Conservation (phyloP, 2,329 filamentous ascomycete genomes). For the Aureobasidium sp. region DNA sequence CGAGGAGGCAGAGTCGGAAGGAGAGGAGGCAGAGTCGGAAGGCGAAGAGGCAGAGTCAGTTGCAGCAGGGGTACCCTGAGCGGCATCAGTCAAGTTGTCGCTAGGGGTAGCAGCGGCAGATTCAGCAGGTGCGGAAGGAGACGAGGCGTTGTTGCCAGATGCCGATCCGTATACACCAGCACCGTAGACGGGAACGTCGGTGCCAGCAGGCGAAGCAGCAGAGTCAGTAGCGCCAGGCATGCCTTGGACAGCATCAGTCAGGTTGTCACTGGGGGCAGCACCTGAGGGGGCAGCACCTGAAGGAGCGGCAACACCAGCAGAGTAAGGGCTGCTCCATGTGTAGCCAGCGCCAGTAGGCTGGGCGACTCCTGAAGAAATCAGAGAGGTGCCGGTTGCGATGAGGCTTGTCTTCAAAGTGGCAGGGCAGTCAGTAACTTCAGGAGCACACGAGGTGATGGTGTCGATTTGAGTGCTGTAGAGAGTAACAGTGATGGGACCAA, state of each 20-base stretch:
- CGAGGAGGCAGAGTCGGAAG: neutral
- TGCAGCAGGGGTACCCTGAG: neutral
- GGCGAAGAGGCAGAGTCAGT: neutral
- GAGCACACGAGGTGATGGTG: constrained; percentile 13
- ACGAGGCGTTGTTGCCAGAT: neutral
- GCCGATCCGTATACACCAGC: neutral
- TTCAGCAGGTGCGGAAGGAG: constrained; percentile 7
- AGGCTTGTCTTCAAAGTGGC: neutral
- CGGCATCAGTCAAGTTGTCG: neutral
- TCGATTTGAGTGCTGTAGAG: constrained; percentile 12
- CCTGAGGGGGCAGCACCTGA: neutral
- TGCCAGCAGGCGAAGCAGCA: neutral
- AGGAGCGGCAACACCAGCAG: constrained; percentile 1
- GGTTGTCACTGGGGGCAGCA: neutral
- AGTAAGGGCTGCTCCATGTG: neutral
- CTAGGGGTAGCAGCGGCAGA: neutral
- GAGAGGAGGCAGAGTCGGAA: neutral
- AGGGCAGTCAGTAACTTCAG: constrained; percentile 12
- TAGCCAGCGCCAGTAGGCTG: neutral
- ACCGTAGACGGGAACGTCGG: neutral
- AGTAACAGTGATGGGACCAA: constrained; percentile 12
- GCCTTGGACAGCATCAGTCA: neutral
- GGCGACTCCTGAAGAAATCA: neutral
- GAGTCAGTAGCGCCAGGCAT: neutral
- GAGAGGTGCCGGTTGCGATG: neutral